Evolutionary conservation across 495 filamentous ascomycete genomes (phyloP).

Genomic region (Penicillium cosmopolitanum): DNA sequence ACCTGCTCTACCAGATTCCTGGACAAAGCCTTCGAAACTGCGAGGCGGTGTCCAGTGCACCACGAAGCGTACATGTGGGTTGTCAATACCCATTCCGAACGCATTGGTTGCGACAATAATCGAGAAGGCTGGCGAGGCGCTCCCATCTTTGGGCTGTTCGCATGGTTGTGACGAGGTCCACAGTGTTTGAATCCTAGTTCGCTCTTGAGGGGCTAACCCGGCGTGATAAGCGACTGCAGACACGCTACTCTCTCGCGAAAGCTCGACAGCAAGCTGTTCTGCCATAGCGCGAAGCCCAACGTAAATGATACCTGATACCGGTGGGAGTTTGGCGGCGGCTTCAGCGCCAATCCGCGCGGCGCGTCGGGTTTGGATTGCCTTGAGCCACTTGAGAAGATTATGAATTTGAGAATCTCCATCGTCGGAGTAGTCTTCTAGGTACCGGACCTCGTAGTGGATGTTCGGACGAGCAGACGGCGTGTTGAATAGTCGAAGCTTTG

Average conservation of each 20-base stretch:
- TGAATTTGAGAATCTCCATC: slow-evolving; percentile 55
- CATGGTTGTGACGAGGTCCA: slow-evolving; percentile 72
- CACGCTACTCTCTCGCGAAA: slow-evolving; percentile 40
- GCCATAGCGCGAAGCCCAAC: slow-evolving; percentile 77
- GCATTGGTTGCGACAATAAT: slow-evolving; percentile 94
- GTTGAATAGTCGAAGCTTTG: slow-evolving; percentile 70
- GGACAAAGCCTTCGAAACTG: slow-evolving; percentile 92
- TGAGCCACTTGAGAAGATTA: slow-evolving; percentile 74
- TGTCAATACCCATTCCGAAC: slow-evolving; percentile 98
- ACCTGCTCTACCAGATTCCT: slow-evolving; percentile 91
- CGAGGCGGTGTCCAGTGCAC: slow-evolving; percentile 92
- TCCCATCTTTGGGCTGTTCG: slow-evolving; percentile 12
- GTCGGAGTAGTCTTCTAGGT: slow-evolving; percentile 60
- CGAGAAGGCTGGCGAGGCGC: slow-evolving; percentile 62
- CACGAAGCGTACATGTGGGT: slow-evolving; percentile 89
- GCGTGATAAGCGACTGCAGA: slow-evolving; percentile 56
- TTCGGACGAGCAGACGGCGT: slow-evolving; percentile 82
- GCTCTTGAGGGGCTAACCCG: slow-evolving; percentile 46
- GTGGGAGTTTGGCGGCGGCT: slow-evolving; percentile 57
- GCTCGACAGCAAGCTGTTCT: slow-evolving; percentile 64
- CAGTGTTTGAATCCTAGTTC: slow-evolving; percentile 53
- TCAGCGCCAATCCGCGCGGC: slow-evolving; percentile 38
- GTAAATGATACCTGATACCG: slow-evolving; percentile 88
- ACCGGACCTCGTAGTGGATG: slow-evolving; percentile 92
- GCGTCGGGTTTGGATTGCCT: slow-evolving; percentile 67